These are phyloP conservation scores for Paramecium primaurelia DNA, from an alignment of 73 alveolate genomes.

Conservation along the genomic window DNA sequence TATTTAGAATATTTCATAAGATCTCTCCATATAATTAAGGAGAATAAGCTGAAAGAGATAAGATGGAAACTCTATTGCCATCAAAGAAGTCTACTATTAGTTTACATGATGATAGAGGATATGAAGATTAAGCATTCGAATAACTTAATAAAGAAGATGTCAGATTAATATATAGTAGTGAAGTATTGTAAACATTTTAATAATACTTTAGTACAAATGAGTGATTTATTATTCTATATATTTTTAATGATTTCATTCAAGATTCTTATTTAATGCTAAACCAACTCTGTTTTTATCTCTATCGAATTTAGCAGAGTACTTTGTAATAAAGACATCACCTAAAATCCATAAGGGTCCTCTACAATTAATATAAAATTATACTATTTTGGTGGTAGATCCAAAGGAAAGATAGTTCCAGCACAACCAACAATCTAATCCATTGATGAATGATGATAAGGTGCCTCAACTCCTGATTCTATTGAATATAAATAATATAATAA, in stretches of 20 bases:
- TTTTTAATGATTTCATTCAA: background rate
- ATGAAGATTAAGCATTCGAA: background rate
- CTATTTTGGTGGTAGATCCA: constrained; percentile 37
- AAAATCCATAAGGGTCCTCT: constrained; percentile 67
- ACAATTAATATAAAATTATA: background rate
- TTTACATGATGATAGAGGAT: background rate
- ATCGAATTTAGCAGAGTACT: constrained; percentile 73
- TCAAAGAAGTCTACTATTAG: background rate
- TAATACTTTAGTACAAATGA: background rate
- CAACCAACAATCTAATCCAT: constrained; percentile 46
- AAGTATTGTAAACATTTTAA: background rate
- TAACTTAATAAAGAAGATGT: background rate
- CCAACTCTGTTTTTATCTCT: constrained; percentile 79
- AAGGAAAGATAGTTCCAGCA: constrained; percentile 41
- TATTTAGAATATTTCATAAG: background rate
- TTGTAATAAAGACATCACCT: constrained; percentile 76
- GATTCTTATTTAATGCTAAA: constrained; percentile 51
- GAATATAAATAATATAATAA: background rate
- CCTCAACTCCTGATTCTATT: background rate
- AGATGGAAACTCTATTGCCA: background rate
- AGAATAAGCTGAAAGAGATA: background rate
- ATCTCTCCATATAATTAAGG: background rate
- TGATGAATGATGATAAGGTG: constrained; percentile 51
- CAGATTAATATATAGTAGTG: constrained; percentile 8
- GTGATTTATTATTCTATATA: background rate